Base-by-base conservation (phyloP, 1,139 yeast species). In the Yamadazyma blattariae region DNA sequence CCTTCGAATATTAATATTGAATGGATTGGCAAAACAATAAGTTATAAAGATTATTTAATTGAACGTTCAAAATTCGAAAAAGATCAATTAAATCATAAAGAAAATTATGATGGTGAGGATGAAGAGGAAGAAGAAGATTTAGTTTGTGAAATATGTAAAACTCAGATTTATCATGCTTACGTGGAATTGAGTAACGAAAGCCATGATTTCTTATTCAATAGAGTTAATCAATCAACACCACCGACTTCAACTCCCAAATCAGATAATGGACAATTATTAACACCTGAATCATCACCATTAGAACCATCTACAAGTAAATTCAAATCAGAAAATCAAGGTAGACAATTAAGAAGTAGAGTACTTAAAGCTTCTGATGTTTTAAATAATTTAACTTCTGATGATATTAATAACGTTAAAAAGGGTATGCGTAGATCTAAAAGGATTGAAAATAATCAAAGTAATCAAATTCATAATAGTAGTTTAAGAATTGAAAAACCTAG, bases 61-160 rank as follows among this genome's bases (percentile, higher is more conserved):
- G 31, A 5, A 25, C 30, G 26, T 7, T 27, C 39, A 16, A 18
- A 18, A 18, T 33, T 33, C 22, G 29, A 34, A 8, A 30, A 26
- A 15, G 27, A 26, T 25, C 27, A 19, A 16, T 13, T 23, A n/a
- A 25, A n/a, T 2, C 40, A 44, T 18, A 48, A 42, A 18, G 42
- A 39, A 7, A 41, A 42, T 4, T 47, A 50, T 5, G 47, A 44
- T 21, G 50, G 48, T 9, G 51, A 48, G 6, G 67, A 57, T 7
- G 67, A 61, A 2, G 70, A 61, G 25, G 73, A 67, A 17, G 67
- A 57, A 5, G 67, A 61, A 2, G 70, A 62, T 26, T 72, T 67
- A 18, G 49, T 67, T 29, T 70, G 75, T 51, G 71, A 59, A 31
- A 38, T 54, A 5, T 70, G 75, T 45, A 57, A 66, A 32, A 66